These are phyloP conservation scores for Teunomyces gatunensis DNA, from an alignment of 805 yeast species.

Conservation along the genomic window DNA sequence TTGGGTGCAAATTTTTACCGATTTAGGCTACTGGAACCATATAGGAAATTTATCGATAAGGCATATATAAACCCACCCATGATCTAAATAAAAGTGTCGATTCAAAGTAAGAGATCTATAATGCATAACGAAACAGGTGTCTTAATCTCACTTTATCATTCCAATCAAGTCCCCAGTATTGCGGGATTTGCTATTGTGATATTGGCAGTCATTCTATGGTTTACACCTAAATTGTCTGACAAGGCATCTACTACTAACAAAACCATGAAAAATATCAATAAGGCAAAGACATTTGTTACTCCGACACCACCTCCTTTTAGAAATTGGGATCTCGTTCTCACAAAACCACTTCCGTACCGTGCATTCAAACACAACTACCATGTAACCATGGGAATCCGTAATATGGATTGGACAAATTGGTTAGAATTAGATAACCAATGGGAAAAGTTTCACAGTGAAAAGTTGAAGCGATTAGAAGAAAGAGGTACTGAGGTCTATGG, in stretches of 20 bases:
- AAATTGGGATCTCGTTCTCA: conserved; percentile 48
- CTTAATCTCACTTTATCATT: neutral
- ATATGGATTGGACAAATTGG: conserved; percentile 62
- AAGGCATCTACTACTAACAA: conserved; percentile 27
- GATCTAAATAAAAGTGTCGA: neutral
- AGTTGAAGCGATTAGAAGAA: conserved; percentile 47
- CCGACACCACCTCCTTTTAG: conserved; percentile 50
- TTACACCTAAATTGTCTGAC: neutral
- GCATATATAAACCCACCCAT: neutral
- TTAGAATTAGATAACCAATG: conserved; percentile 68
- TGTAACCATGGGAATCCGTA: conserved; percentile 68
- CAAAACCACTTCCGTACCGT: conserved; percentile 60
- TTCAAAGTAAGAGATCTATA: neutral
- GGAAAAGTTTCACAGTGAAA: conserved; percentile 52
- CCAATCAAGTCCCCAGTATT: neutral
- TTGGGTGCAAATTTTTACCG: conserved; percentile 10
- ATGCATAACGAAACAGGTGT: neutral
- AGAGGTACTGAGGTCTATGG: conserved; percentile 49
- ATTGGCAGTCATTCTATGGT: neutral
- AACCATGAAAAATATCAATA: conserved; percentile 45
- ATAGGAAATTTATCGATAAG: neutral
- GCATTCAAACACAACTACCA: conserved; percentile 65
- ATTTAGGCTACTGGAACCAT: conserved; percentile 8
- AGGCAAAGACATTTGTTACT: conserved; percentile 49
- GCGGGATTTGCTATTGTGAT: neutral